phyloP scores from a whole-genome alignment of 768 basidiomycete species.

The Mycena galopus region DNA sequence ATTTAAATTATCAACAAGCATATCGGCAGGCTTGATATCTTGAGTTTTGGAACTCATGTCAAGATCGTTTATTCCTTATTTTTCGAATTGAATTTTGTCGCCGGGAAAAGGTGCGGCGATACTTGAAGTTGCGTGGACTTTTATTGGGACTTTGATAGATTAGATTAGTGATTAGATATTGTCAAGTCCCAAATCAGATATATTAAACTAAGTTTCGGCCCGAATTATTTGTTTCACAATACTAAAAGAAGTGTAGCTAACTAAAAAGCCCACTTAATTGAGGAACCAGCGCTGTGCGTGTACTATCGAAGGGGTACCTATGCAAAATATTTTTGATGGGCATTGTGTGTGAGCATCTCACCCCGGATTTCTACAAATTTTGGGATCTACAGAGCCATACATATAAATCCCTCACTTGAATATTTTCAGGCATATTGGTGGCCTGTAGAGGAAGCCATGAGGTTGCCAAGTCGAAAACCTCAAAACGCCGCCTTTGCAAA shows the following conservation, averaged over 20 bases:
- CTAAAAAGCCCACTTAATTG: slow-evolving; percentile 16
- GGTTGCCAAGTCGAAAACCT: too few species aligned
- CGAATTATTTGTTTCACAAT: slow-evolving; percentile 4
- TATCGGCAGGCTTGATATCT: slow-evolving; percentile 9
- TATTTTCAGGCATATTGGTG: too few species aligned
- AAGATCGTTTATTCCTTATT: slow-evolving; percentile 4
- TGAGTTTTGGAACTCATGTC: not conserved
- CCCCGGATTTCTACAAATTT: too few species aligned
- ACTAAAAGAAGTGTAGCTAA: slow-evolving; percentile 1
- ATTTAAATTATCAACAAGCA: slow-evolving; percentile 12
- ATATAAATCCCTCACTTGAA: too few species aligned
- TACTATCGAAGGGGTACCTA: too few species aligned
- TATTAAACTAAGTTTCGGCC: slow-evolving; percentile 3
- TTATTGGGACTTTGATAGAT: slow-evolving; percentile 22
- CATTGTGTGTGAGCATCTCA: too few species aligned
- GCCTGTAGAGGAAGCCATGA: too few species aligned
- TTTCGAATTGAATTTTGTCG: slow-evolving; percentile 2
- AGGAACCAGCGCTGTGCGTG: slow-evolving; percentile 12
- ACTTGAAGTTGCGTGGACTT: slow-evolving; percentile 12
- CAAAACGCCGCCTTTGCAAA: too few species aligned
- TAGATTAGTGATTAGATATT: slow-evolving; percentile 19
- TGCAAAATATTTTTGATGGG: too few species aligned
- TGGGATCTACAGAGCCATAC: too few species aligned
- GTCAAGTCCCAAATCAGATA: slow-evolving; percentile 13
- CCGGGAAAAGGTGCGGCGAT: not conserved